Evolutionary conservation across 169 alveolate genomes (phyloP), one percentile per base, ranked within the genome.

Genomic region (Plasmodium malariae): DNA sequence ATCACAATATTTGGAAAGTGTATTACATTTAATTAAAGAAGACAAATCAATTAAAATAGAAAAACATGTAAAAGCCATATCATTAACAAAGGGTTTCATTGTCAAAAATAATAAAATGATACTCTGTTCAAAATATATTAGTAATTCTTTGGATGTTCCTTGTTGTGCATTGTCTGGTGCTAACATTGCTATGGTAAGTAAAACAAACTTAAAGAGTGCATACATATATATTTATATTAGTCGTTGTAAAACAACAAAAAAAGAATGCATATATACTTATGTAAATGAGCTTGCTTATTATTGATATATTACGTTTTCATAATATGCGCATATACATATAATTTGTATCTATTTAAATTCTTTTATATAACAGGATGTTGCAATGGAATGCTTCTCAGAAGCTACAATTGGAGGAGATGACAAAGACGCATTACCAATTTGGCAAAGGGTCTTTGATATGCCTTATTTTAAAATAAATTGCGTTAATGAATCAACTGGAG

Each of bases 321-420:
- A n/a, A n/a, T n/a, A n/a, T n/a, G n/a, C n/a, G n/a, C n/a, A n/a
- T n/a, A n/a, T n/a, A n/a, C n/a, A n/a, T n/a, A n/a, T n/a, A n/a
- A n/a, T n/a, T n/a, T n/a, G n/a, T n/a, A n/a, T 11, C 9, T 3
- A 45, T 45, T 1, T 45, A 19, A 55, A 19, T 3, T 34, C 32
- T n/a, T 4, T 0, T 55, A 0, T 21, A 19, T 48, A 1, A 67
- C 57, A 69, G 71, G 98, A 96, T 59, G 97, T 97, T 21, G 99
- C 99, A 19, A 95, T 89, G 60, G 98, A 97, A 54, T 94, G 96
- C 80, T 97, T 97, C 90, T 95, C 98, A 51, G 99, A 97, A 90
- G 98, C 99, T 34, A 97, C 99, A 21, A 92, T 97, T 59, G 99
- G 98, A 32, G 96, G 96, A 83, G 72, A 95, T 59, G 95, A 91